Evolutionary conservation across 2,329 filamentous ascomycete genomes (phyloP), one percentile per base, ranked within the genome.

Genomic region (Trichoderma sp.): DNA sequence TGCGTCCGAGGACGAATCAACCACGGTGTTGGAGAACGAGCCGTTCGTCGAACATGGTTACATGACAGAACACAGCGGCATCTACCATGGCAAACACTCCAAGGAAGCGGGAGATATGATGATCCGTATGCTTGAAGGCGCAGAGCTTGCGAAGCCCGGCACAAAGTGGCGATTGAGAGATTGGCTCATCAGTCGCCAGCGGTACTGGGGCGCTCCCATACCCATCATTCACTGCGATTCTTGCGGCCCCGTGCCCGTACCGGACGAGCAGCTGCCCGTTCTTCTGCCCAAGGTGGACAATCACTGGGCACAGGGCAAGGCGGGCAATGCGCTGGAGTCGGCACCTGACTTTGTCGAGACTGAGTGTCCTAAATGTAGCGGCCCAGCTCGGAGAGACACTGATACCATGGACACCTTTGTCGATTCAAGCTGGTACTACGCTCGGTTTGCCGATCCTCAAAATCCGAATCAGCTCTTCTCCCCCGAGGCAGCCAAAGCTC

Each of bases 381-480:
- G 87, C 1, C 82, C 89, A 28, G 94, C 93, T 7, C 92, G 90
- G 79, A 88, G 94, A 74, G 94, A 97, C 75, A 97, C 94, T 0
- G 94, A 97, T 79, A 97, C 94, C 3, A 97, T 97, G 94, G 94
- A 97, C 80, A 97, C 94, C 0, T 97, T 97, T 82, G 94, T 97
- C 73, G 94, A 97, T 82, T 97, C 94, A 2, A 97, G 94, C 69
- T 97, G 94, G 94, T 97, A 97, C 81, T 97, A 91, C 78, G 89
- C 95, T 82, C 89, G 93, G 14, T 97, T 94, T 76, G 82, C 91
- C 32, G 93, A 97, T 76, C 84, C 92, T 1, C 84, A 89, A 21
- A 95, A 96, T 75, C 75, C 84, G 15, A 77, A 86, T 2, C 79
- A 83, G 15, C 90, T 89, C 0, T 90, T 97, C 74, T 89, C 89